Conservation (phyloP, 371 early-diverging fungal species). For the Capillidium rhysosporum region DNA sequence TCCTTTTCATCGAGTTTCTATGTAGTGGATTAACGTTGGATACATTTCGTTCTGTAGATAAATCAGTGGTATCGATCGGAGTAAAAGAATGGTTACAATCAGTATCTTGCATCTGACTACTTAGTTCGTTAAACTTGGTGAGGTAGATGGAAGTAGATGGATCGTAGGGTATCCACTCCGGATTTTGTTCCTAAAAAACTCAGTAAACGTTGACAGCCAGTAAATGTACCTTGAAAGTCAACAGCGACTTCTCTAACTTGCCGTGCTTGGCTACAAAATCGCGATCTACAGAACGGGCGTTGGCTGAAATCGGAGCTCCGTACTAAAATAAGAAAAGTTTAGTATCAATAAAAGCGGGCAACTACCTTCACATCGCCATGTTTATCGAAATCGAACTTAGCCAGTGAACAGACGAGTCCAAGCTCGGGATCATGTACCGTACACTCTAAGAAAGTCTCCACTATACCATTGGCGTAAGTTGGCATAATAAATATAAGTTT, state of each 20-base stretch:
- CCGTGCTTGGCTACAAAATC: slow-evolving; percentile 59
- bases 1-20: neutral
- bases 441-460: slow-evolving; percentile 87
- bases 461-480: slow-evolving; percentile 44
- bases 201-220: neutral
- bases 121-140: slow-evolving; percentile 17
- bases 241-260: slow-evolving; percentile 91
- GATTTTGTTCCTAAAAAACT: slow-evolving; percentile 40
- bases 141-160: slow-evolving; percentile 50
- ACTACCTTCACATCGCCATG: slow-evolving; percentile 59
- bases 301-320: slow-evolving; percentile 42
- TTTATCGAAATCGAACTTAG: slow-evolving; percentile 69
- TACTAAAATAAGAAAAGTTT: slow-evolving; percentile 19
- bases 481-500: slow-evolving; percentile 69
- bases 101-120: neutral
- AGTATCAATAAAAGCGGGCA: neutral
- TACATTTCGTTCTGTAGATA: neutral
- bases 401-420: slow-evolving; percentile 90
- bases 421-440: slow-evolving; percentile 75
- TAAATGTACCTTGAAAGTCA: slow-evolving; percentile 68
- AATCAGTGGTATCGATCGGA: no score
- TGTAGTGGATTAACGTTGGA: neutral
- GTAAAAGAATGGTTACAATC: neutral
- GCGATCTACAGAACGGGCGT: slow-evolving; percentile 16
- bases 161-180: slow-evolving; percentile 58